These are phyloP conservation scores for Thermothielavioides terrestris DNA, from an alignment of 495 filamentous ascomycete species.

Conservation along the genomic window DNA sequence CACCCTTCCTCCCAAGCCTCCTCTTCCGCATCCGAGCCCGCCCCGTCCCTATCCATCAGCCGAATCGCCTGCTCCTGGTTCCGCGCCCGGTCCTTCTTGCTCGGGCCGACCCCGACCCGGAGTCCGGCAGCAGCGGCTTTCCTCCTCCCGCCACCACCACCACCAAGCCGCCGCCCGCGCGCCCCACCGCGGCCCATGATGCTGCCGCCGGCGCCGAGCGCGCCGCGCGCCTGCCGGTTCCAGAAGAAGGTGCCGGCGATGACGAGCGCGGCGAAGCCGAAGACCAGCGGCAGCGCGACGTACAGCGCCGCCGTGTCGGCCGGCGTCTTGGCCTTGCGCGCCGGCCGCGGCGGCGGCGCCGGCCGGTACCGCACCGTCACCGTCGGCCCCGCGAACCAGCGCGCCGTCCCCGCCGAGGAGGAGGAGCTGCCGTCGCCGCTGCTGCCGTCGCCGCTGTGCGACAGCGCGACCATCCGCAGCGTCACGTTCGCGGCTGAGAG, in stretches of 20 bases:
- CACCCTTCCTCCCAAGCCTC: background rate
- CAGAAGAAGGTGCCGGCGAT: constrained; percentile 28
- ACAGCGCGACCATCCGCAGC: constrained; percentile 27
- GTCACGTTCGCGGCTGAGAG: constrained; percentile 32
- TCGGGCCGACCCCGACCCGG: background rate
- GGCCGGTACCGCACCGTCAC: constrained; percentile 22
- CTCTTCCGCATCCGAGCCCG: constrained; percentile 7
- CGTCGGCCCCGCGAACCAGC: constrained; percentile 26
- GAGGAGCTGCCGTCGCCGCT: too few relatives aligned
- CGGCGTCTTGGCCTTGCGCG: constrained; percentile 14
- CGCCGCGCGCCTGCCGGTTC: constrained; percentile 30
- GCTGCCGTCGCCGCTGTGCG: constrained; percentile 7
- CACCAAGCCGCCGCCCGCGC: constrained; percentile 27
- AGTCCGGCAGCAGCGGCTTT: background rate
- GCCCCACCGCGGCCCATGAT: constrained; percentile 28
- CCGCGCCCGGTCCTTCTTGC: constrained; percentile 9
- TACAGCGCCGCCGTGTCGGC: constrained; percentile 24
- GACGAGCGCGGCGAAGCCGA: constrained; percentile 28
- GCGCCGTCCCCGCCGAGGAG: too few relatives aligned
- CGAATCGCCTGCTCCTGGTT: constrained; percentile 29
- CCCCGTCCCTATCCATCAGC: constrained; percentile 29
- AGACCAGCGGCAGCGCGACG: constrained; percentile 34
- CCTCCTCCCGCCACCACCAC: constrained; percentile 19
- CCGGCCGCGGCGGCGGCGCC: background rate
- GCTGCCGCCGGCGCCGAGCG: constrained; percentile 29